Conservation (phyloP, 108 stramenopile species). For the Conticribra weissflogii region DNA sequence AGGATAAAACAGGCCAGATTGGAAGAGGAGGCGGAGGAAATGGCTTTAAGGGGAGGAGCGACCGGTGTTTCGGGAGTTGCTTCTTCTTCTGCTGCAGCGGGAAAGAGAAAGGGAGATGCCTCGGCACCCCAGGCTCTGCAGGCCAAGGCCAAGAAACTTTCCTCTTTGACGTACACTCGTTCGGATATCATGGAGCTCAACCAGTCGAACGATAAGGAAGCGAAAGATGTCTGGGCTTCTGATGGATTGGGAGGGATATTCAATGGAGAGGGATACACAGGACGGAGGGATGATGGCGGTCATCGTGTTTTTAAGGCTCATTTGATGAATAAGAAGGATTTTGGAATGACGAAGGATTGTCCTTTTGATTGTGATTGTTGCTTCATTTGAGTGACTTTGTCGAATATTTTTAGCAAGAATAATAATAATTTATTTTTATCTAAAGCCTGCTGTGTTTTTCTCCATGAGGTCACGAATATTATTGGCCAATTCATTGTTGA, state of each 20-base stretch:
- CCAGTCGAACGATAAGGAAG: slow-evolving; percentile 11
- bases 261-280: slow-evolving; percentile 84
- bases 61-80: slow-evolving; percentile 1
- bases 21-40: slow-evolving; percentile 43
- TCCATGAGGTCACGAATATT: no score
- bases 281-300: slow-evolving; percentile 72
- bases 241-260: slow-evolving; percentile 88
- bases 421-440: no score
- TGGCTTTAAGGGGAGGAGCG: slow-evolving; percentile 13
- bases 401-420: no score
- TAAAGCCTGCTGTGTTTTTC: no score
- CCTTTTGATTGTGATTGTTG: slow-evolving; percentile 94
- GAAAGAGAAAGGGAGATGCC: slow-evolving; percentile 7
- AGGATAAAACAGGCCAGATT: slow-evolving; percentile 31
- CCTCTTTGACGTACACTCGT: slow-evolving; percentile 33
- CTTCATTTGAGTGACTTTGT: slow-evolving; percentile 84
- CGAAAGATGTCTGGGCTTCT: slow-evolving; percentile 64
- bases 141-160: slow-evolving; percentile 27
- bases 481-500: no score
- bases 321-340: slow-evolving; percentile 78
- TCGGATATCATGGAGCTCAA: slow-evolving; percentile 31
- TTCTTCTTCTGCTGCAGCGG: neutral
- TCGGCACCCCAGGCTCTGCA: slow-evolving; percentile 13
- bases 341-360: slow-evolving; percentile 72
- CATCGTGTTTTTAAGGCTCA: slow-evolving; percentile 88